phyloP scores from a whole-genome alignment of 495 filamentous ascomycete species.

The Podospora conica region DNA sequence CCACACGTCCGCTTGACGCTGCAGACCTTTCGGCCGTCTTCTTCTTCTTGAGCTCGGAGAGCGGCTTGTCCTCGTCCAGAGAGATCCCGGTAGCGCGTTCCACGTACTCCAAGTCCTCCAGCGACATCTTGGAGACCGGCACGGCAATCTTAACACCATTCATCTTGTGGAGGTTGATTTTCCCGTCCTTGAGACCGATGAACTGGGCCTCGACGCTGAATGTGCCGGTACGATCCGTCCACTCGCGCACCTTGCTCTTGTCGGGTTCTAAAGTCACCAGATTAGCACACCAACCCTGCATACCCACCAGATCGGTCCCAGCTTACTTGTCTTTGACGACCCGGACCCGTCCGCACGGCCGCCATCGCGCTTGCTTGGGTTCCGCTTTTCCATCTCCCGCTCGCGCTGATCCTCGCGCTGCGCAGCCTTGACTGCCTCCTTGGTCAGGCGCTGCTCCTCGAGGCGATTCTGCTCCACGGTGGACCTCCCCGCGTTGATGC shows the following conservation, averaged over 20 bases:
- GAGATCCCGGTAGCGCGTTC: constrained; percentile 80
- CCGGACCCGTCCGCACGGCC: constrained; percentile 40
- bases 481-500: constrained; percentile 62
- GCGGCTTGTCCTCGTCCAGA: constrained; percentile 92
- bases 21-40: constrained; percentile 15
- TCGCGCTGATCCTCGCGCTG: constrained; percentile 49
- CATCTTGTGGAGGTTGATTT: constrained; percentile 95
- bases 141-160: constrained; percentile 99
- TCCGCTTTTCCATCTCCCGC: constrained; percentile 29
- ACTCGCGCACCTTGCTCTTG: constrained; percentile 72
- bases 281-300: neutral
- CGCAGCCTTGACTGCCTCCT: constrained; percentile 60
- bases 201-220: constrained; percentile 99
- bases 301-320: neutral
- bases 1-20: constrained; percentile 27
- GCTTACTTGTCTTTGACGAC: constrained; percentile 68
- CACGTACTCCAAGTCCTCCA: constrained; percentile 91
- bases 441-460: constrained; percentile 75
- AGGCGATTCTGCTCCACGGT: constrained; percentile 73
- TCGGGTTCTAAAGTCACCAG: constrained; percentile 60
- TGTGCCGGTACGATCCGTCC: constrained; percentile 90
- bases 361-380: constrained; percentile 59
- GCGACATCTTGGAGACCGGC: constrained; percentile 88
- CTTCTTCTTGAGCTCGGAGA: constrained; percentile 65
- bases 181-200: constrained; percentile 85